Conservation (phyloP, 306 rosid species). For the Lupinus albus region DNA sequence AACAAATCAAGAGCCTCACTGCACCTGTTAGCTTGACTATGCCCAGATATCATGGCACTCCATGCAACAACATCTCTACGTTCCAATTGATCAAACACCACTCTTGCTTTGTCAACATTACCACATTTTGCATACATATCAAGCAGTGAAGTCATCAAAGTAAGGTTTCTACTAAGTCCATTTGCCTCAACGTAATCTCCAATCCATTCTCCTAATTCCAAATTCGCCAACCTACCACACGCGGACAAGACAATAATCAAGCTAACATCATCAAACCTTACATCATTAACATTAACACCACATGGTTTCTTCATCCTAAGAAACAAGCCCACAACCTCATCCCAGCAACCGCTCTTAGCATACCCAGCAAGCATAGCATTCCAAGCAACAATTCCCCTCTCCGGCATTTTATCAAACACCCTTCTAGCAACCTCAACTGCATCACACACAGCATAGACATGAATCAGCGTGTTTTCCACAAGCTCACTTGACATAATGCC, state of each 20-base stretch:
- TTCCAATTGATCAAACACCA: conserved; percentile 54
- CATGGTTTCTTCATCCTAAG: conserved; percentile 38
- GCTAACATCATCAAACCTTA: conserved; percentile 58
- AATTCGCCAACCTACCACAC: conserved; percentile 59
- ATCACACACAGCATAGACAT: conserved; percentile 50
- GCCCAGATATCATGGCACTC: conserved; percentile 75
- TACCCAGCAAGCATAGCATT: conserved; percentile 63
- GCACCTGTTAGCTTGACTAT: conserved; percentile 57
- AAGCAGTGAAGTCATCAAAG: conserved; percentile 56
- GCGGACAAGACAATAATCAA: conserved; percentile 58
- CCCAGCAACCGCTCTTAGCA: conserved; percentile 53
- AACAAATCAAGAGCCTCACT: conserved; percentile 65
- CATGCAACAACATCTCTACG: conserved; percentile 63
- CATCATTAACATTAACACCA: conserved; percentile 12
- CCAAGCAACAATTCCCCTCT: conserved; percentile 49
- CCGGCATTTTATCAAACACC: conserved; percentile 60
- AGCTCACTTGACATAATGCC: conserved; percentile 46
- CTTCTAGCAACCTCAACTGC: conserved; percentile 51
- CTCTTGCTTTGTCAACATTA: conserved; percentile 51
- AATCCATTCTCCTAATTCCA: conserved; percentile 62
- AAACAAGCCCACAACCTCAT: conserved; percentile 55
- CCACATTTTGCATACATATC: conserved; percentile 74
- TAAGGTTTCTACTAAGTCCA: conserved; percentile 45
- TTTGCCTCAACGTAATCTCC: conserved; percentile 45
- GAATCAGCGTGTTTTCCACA: conserved; percentile 58